Evolutionary conservation across 768 basidiomycete species (phyloP), one percentile per base, ranked within the genome.

Genomic region (Hygrocybe punicea): DNA sequence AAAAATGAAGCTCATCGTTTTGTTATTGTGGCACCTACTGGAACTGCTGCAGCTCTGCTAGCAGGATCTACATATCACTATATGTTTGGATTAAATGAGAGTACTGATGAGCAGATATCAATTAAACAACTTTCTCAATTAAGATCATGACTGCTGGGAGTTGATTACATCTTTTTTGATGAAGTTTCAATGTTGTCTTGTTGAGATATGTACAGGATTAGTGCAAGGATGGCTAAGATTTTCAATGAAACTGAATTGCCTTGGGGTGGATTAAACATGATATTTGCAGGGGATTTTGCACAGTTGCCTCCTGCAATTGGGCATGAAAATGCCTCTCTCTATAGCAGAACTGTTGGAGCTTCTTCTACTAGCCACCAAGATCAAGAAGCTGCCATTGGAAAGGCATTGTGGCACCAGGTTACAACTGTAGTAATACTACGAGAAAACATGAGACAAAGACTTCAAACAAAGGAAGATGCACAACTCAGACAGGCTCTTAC

Each of bases 261-360:
- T 29, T 29, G 29, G 29, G 29, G 29, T 29, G 29, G 29, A 29
- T 29, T 29, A 29, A 29, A 29, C 29, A 29, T 29, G 29, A 29
- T 29, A 29, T 65, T 77, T 55, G 65, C 70, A 17, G 74, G 75
- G 4, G 73, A 78, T 49, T 77, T 78, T 66, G 75, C 29, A 29
- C 29, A 29, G 29, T 29, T 29, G 29, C 29, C 29, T 29, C 29
- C 29, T 29, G 29, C 29, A 29, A 29, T 29, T 29, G 29, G 29
- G 8, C 29, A 29, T 29, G 29, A 29, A 29, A 29, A 29, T 29
- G 29, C 29, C 29, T 29, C 29, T 29, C 29, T 29, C 29, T 29
- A 29, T 29, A 29, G 29, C 29, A 29, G 29, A 29, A 29, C 29
- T 29, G 29, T 29, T 29, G 29, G 29, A 29, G 29, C 29, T 29